phyloP scores from a whole-genome alignment of 1,139 yeast genomes.

The Candida labiduridarum region DNA sequence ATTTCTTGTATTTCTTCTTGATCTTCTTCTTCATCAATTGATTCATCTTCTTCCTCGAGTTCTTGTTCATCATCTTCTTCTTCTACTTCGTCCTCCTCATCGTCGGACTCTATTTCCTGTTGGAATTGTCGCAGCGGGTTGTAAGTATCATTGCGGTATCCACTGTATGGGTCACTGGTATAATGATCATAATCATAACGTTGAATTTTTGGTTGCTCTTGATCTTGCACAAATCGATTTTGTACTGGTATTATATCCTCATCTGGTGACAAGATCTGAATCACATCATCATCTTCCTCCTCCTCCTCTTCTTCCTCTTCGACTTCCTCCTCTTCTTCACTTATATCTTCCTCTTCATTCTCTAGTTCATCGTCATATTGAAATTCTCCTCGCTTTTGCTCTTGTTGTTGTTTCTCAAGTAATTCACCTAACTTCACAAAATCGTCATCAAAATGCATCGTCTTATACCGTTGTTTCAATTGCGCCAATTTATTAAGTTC shows the following conservation, averaged over 20 bases:
- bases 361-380: slow-evolving; percentile 10
- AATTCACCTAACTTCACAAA: slow-evolving; percentile 39
- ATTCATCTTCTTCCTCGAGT: not conserved
- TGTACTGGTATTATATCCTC: slow-evolving; percentile 8
- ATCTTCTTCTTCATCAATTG: slow-evolving; percentile 1
- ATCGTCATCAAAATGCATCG: slow-evolving; percentile 39
- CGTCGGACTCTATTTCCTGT: slow-evolving; percentile 8
- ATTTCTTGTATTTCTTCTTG: slow-evolving; percentile 4
- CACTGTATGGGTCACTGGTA: not conserved
- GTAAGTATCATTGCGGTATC: not conserved
- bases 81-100: slow-evolving; percentile 7
- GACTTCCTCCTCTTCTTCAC: slow-evolving; percentile 15
- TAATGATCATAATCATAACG: not conserved
- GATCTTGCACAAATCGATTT: not conserved
- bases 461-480: slow-evolving; percentile 26
- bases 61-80: slow-evolving; percentile 3
- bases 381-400: slow-evolving; percentile 7
- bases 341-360: slow-evolving; percentile 11
- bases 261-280: slow-evolving; percentile 9
- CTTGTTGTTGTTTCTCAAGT: slow-evolving; percentile 25
- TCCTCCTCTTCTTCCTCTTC: slow-evolving; percentile 17
- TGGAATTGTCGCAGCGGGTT: not conserved
- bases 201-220: not conserved
- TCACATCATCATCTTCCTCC: slow-evolving; percentile 14
- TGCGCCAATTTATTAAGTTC: slow-evolving; percentile 2